Evolutionary conservation across 1,139 yeast genomes (phyloP), one percentile per base, ranked within the genome.

Genomic region (Saccharomyces pastorianus): DNA sequence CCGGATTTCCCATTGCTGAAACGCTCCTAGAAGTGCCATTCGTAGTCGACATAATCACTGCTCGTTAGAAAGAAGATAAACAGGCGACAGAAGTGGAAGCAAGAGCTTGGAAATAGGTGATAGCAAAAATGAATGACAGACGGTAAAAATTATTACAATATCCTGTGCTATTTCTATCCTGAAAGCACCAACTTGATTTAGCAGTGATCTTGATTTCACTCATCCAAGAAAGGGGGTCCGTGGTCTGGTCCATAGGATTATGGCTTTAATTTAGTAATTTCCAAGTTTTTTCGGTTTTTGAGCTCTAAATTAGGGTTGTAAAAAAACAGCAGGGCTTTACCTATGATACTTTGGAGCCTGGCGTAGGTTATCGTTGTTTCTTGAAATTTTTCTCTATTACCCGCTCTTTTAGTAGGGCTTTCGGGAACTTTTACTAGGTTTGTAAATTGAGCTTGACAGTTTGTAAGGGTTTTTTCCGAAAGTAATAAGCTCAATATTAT

Each of bases 11-110:
- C 44, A 38, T 38, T 20, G 44, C 44, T 17, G 44, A 38, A 38
- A 38, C 44, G 6, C 44, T 38, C 11, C 44, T 51, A 9, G 51
- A 31, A 23, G 56, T 52, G 25, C 53, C 56, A 46, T 52, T 52
- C 17, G 59, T 48, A 49, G 54, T 47, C 27, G 61, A 54, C 61
- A 59, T 58, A 17, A 32, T 50, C 26, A 25, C 3, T 26, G 44
- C 44, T 38, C 9, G 13, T 38, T 38, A 38, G 44, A 17, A 38
- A 38, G 44, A 38, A 38, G 13, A 38, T 38, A 20, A 38, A 38
- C 44, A 38, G 25, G 25, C 25, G 25, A 38, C 44, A 38, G 44
- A 13, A 3, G 9, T 8, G 44, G 6, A 38, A 38, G 11, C 44
- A 38, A 38, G n/a, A 38, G 25, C 44, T 38, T 38, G 44, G 44